phyloP scores from a whole-genome alignment of 2,329 filamentous ascomycete species.

The Didymella segeticola region DNA sequence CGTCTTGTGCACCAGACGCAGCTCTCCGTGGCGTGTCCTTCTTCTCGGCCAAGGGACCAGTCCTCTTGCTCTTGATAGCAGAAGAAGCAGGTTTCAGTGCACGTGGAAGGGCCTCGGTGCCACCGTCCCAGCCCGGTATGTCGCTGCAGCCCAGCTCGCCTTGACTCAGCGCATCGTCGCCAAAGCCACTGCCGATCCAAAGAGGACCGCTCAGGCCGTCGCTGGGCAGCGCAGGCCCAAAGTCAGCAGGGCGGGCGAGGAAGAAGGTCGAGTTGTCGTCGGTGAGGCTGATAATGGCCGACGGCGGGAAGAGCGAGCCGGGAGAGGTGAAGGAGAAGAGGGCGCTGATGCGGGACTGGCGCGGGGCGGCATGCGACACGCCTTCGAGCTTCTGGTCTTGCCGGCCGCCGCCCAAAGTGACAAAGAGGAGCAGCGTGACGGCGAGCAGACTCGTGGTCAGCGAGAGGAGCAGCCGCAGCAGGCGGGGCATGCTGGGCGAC shows the following conservation, averaged over 20 bases:
- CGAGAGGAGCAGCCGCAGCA: conserved; percentile 49
- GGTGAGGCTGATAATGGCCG: conserved; percentile 92
- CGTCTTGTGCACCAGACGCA: not conserved
- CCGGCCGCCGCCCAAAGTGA: conserved; percentile 37
- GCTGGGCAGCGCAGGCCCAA: conserved; percentile 78
- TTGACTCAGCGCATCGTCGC: conserved; percentile 72
- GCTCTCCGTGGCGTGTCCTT: conserved; percentile 10
- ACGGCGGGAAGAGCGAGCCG: conserved; percentile 90
- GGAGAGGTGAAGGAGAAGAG: conserved; percentile 62
- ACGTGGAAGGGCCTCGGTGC: conserved; percentile 19
- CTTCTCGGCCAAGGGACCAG: conserved; percentile 13
- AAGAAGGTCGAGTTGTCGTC: conserved; percentile 99
- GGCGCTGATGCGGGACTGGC: conserved; percentile 46
- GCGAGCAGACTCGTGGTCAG: conserved; percentile 53
- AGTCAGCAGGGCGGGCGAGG: conserved; percentile 88
- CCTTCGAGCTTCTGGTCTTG: conserved; percentile 26
- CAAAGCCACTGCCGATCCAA: conserved; percentile 93
- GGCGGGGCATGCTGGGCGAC: conserved; percentile 43
- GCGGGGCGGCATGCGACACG: conserved; percentile 28
- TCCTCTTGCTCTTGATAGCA: conserved; percentile 13
- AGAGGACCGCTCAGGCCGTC: conserved; percentile 85
- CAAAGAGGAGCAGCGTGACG: conserved; percentile 53
- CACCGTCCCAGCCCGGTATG: conserved; percentile 83
- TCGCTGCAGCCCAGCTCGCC: conserved; percentile 95
- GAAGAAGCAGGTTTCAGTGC: conserved; percentile 12